Evolutionary conservation across 441 rosid genomes (phyloP).

Genomic region (Pelargonium myrrhifolium): DNA sequence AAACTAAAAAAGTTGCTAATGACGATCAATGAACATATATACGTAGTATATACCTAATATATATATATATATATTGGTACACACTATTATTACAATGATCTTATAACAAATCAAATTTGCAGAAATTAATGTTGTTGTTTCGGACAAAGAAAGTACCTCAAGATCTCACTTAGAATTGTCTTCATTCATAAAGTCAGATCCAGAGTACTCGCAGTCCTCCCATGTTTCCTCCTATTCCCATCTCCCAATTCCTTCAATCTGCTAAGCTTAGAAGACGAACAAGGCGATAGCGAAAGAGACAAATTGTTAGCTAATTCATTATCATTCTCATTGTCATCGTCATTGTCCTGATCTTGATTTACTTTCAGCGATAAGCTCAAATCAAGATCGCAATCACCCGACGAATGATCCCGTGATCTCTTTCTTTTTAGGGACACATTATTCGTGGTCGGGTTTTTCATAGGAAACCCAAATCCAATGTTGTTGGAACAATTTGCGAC

Average conservation of each 20-base stretch:
- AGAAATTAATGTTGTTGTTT: not conserved
- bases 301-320: slow-evolving; percentile 34
- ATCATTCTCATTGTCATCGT: slow-evolving; percentile 12
- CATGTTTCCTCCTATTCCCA: slow-evolving; percentile 24
- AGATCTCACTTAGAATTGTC: slow-evolving; percentile 62
- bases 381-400: slow-evolving; percentile 39
- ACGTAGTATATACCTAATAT: too few species aligned
- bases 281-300: slow-evolving; percentile 57
- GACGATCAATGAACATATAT: too few species aligned
- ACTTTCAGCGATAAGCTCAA: slow-evolving; percentile 63
- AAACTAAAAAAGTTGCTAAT: too few species aligned
- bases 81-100: not conserved
- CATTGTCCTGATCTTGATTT: slow-evolving; percentile 16
- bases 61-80: not conserved
- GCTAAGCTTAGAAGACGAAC: slow-evolving; percentile 33
- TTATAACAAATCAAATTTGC: not conserved
- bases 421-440: slow-evolving; percentile 30
- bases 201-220: slow-evolving; percentile 48
- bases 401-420: not conserved
- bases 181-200: slow-evolving; percentile 82
- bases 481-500: not conserved
- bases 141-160: slow-evolving; percentile 43
- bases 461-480: slow-evolving; percentile 7
- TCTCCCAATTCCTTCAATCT: slow-evolving; percentile 33
- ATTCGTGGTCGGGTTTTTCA: not conserved